Evolutionary conservation across 1,139 yeast species (phyloP).

Genomic region (Groenewaldozyma sp.): DNA sequence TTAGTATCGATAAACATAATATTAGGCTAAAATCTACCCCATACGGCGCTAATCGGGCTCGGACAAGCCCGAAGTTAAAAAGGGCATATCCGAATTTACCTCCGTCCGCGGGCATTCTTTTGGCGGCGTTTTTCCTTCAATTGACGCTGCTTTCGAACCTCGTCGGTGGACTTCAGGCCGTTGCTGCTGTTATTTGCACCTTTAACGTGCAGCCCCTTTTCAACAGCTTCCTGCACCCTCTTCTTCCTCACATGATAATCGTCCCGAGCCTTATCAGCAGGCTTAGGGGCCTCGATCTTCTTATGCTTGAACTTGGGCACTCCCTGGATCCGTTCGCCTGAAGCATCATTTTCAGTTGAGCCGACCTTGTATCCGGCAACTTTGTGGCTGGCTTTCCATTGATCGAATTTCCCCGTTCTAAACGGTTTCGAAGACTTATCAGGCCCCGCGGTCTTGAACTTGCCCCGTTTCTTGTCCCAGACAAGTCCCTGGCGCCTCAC

Average conservation of each 20-base stretch:
- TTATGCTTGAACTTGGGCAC: conserved; percentile 57
- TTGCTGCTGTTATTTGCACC: conserved; percentile 40
- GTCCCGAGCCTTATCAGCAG: conserved; percentile 84
- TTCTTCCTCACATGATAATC: conserved; percentile 77
- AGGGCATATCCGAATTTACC: no score
- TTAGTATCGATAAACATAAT: no score
- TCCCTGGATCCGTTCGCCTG: conserved; percentile 24
- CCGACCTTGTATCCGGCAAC: conserved; percentile 44
- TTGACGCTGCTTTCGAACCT: conserved; percentile 71
- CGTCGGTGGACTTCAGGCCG: conserved; percentile 62
- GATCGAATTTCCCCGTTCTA: conserved; percentile 83
- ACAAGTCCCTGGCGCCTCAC: conserved; percentile 63
- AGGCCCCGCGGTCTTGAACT: conserved; percentile 73
- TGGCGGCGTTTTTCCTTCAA: conserved; percentile 62
- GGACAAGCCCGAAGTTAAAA: no score
- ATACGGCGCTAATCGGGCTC: no score
- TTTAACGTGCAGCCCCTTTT: conserved; percentile 62
- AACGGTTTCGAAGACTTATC: conserved; percentile 73
- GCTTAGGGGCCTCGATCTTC: conserved; percentile 67
- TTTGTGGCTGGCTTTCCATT: conserved; percentile 75
- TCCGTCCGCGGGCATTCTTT: conserved; percentile 89
- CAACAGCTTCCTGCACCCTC: conserved; percentile 74
- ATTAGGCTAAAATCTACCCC: no score
- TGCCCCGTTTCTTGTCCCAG: conserved; percentile 95
- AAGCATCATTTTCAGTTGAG: conserved; percentile 35